Evolutionary conservation across 2,329 filamentous ascomycete species (phyloP).

Genomic region (Neofusicoccum kwambonambiense): DNA sequence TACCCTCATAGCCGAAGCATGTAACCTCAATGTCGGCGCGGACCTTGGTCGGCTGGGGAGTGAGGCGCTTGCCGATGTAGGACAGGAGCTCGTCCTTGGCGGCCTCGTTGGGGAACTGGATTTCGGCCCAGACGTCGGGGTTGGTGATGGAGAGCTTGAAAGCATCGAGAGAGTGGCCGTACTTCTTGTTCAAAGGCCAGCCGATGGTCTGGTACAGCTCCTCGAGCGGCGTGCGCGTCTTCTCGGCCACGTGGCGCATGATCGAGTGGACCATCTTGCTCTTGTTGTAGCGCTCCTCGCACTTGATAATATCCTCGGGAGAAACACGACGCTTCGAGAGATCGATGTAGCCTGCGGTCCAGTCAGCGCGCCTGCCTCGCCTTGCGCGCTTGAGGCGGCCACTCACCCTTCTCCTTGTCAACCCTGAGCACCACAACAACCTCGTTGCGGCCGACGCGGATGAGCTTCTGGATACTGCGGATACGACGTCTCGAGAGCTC

Average conservation of each 20-base stretch:
- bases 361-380: background rate
- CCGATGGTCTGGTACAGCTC: slow-evolving; percentile 89
- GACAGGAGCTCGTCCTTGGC: slow-evolving; percentile 87
- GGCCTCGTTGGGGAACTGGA: slow-evolving; percentile 79
- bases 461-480: slow-evolving; percentile 97
- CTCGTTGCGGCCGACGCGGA: slow-evolving; percentile 95
- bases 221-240: slow-evolving; percentile 92
- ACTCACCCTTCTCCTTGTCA: slow-evolving; percentile 91
- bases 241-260: slow-evolving; percentile 97
- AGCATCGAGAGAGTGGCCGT: slow-evolving; percentile 92
- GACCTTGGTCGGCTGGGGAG: slow-evolving; percentile 97
- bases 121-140: slow-evolving; percentile 92
- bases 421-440: slow-evolving; percentile 98
- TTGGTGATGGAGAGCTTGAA: slow-evolving; percentile 99
- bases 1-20: slow-evolving; percentile 82
- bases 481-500: slow-evolving; percentile 98
- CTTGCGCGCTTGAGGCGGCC: background rate
- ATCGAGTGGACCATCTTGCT: slow-evolving; percentile 99
- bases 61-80: slow-evolving; percentile 96
- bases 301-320: slow-evolving; percentile 95
- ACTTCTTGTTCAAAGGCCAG: slow-evolving; percentile 98
- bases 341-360: slow-evolving; percentile 79
- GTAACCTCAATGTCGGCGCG: slow-evolving; percentile 84
- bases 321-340: slow-evolving; percentile 97
- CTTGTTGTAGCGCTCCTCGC: slow-evolving; percentile 99